Conservation (phyloP, 78 protist genomes). For the Dictyostelium firmibasis region DNA sequence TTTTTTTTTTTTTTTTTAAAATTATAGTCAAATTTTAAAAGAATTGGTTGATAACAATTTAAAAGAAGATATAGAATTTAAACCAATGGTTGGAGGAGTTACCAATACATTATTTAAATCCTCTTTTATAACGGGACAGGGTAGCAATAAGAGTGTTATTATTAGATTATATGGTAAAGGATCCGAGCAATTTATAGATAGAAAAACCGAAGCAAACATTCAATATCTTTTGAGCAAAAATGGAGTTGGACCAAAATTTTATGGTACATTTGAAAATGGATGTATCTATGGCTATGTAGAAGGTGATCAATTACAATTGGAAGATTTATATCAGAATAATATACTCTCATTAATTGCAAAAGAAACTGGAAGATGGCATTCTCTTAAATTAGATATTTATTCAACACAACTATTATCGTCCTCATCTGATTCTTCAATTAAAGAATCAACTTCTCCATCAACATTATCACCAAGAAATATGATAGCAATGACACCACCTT, state of each 20-base stretch:
- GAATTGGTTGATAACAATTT: slow-evolving; percentile 66
- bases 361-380: slow-evolving; percentile 58
- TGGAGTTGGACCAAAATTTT: slow-evolving; percentile 84
- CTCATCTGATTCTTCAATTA: not conserved
- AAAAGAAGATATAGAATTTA: slow-evolving; percentile 31
- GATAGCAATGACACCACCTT: not conserved
- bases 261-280: slow-evolving; percentile 82
- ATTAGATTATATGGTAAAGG: slow-evolving; percentile 76
- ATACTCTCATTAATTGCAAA: slow-evolving; percentile 37
- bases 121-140: slow-evolving; percentile 18
- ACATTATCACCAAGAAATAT: not conserved
- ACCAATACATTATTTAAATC: slow-evolving; percentile 65
- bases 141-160: slow-evolving; percentile 39
- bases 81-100: slow-evolving; percentile 75
- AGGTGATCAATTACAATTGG: slow-evolving; percentile 64
- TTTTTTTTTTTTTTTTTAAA: not conserved
- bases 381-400: not conserved
- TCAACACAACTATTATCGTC: not conserved
- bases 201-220: slow-evolving; percentile 58
- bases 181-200: slow-evolving; percentile 60
- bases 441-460: not conserved
- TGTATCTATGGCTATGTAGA: slow-evolving; percentile 76
- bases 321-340: slow-evolving; percentile 19
- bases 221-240: slow-evolving; percentile 58
- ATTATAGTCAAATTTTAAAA: slow-evolving; percentile 34